Evolutionary conservation across 441 rosid species (phyloP).

Genomic region (Populus hybrid): DNA sequence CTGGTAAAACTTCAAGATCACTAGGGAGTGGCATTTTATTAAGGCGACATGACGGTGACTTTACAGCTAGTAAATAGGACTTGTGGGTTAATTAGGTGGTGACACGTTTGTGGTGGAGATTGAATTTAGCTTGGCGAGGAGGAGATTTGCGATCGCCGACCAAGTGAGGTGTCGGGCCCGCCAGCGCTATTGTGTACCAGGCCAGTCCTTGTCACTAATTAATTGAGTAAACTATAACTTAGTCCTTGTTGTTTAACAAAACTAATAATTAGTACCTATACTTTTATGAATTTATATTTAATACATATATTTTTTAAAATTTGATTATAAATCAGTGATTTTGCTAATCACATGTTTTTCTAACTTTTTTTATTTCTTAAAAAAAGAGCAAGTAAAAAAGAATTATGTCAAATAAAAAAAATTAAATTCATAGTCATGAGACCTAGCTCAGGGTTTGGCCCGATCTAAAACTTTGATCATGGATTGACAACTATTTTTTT

Average conservation of each 20-base stretch:
- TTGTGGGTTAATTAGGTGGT: background rate
- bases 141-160: slow-evolving; percentile 31
- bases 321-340: background rate
- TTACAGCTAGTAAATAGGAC: slow-evolving; percentile 19
- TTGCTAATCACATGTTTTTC: too few relatives aligned
- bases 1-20: slow-evolving; percentile 20
- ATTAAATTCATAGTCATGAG: too few relatives aligned
- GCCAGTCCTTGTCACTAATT: background rate
- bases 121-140: background rate
- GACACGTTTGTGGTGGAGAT: slow-evolving; percentile 32
- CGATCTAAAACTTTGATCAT: too few relatives aligned
- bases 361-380: too few relatives aligned
- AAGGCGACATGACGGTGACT: slow-evolving; percentile 27
- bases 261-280: background rate
- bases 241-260: too few relatives aligned
- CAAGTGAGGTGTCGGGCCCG: slow-evolving; percentile 26
- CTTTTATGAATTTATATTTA: background rate
- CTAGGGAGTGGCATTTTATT: background rate
- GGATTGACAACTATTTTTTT: too few relatives aligned
- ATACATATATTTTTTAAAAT: too few relatives aligned
- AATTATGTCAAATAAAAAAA: too few relatives aligned
- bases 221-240: too few relatives aligned
- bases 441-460: too few relatives aligned
- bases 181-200: slow-evolving; percentile 8
- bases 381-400: too few relatives aligned